Conservation (phyloP, 2,329 filamentous ascomycete species). For the Byssochlamys sp. region DNA sequence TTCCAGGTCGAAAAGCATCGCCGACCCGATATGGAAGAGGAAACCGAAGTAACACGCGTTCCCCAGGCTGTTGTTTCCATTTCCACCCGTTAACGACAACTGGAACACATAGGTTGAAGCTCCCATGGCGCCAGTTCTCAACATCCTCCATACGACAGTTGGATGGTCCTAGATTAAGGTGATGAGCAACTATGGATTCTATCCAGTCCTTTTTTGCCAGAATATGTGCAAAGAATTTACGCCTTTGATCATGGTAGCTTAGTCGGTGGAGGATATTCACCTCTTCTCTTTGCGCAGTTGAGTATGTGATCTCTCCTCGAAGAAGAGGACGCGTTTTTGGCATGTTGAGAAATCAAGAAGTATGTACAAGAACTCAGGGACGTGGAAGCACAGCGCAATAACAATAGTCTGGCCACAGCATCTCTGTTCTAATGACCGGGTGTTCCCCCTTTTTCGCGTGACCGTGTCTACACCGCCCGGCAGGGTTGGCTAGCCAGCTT, state of each 20-base stretch:
- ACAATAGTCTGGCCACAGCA: too few species aligned
- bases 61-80: background rate
- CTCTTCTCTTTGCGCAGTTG: conserved; percentile 10
- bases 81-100: background rate
- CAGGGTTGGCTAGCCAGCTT: too few species aligned
- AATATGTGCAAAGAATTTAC: background rate
- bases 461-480: too few species aligned
- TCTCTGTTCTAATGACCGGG: too few species aligned
- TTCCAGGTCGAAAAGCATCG: conserved; percentile 29
- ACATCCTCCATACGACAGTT: background rate
- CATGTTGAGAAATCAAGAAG: background rate
- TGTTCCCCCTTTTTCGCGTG: too few species aligned
- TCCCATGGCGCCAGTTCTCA: background rate
- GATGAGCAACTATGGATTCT: background rate
- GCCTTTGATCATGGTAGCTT: background rate
- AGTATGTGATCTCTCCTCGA: conserved; percentile 12
- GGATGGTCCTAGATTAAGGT: background rate
- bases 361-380: too few species aligned
- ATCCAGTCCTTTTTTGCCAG: background rate
- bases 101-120: background rate
- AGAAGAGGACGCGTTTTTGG: conserved; percentile 8
- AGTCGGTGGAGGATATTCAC: conserved; percentile 6
- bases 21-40: conserved; percentile 25
- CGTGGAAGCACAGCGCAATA: too few species aligned
- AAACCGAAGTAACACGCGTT: conserved; percentile 10